Percentiles rank a stretch among this genome's conserved stretches.
These are phyloP conservation scores for Lactifluus echinatus DNA, from an alignment of 768 basidiomycete species.

Conservation along the genomic window DNA sequence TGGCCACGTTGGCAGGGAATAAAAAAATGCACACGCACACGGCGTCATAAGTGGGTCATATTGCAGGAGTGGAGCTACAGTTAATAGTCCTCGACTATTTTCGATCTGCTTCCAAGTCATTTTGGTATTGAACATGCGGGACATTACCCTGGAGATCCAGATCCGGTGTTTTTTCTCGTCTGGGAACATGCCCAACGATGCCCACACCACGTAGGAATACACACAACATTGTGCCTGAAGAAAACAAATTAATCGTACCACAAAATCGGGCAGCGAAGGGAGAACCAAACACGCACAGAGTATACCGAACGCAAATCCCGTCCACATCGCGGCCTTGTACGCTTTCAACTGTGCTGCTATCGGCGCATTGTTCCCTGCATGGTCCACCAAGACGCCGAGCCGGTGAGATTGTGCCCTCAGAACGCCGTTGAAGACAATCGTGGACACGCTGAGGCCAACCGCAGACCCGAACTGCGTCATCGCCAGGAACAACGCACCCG, in stretches of 20 bases:
- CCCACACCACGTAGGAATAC: constrained; percentile 32
- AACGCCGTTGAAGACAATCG: constrained; percentile 60
- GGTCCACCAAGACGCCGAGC: constrained; percentile 28
- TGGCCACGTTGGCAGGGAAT: too few species aligned
- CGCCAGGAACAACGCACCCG: constrained; percentile 71
- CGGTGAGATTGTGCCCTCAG: constrained; percentile 27
- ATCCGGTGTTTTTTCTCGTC: not conserved
- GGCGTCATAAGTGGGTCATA: too few species aligned
- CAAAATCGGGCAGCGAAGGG: too few species aligned
- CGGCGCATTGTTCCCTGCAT: constrained; percentile 28
- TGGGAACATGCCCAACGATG: constrained; percentile 29
- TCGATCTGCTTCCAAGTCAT: too few species aligned
- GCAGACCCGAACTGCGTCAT: constrained; percentile 71
- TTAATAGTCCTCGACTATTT: too few species aligned
- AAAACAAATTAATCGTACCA: too few species aligned
- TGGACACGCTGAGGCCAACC: constrained; percentile 64
- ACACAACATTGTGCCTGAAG: constrained; percentile 12
- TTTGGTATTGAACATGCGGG: too few species aligned
- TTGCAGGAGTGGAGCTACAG: too few species aligned
- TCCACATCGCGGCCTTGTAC: constrained; percentile 64
- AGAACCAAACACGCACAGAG: constrained; percentile 34
- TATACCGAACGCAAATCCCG: constrained; percentile 50
- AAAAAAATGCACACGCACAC: too few species aligned
- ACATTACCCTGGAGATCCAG: too few species aligned
- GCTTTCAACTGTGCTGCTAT: constrained; percentile 36